Base-by-base conservation (phyloP, 768 basidiomycete species). In the Russula brevipes region DNA sequence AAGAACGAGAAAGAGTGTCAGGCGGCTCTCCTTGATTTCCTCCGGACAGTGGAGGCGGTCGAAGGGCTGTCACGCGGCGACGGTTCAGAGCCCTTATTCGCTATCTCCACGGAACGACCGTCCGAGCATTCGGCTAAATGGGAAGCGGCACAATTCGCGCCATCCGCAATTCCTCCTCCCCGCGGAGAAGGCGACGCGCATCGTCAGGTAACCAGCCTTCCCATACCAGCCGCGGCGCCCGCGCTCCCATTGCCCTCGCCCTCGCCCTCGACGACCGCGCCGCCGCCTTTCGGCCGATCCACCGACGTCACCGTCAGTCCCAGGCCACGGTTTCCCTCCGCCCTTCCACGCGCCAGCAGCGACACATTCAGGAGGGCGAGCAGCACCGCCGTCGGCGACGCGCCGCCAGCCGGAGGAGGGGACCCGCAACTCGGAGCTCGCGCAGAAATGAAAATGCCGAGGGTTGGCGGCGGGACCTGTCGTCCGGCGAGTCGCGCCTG, bases 401-500 rank as follows among this genome's bases (percentile, higher is more conserved):
- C 31, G n/a, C 44, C 39, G 3, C 45, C 39, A 11, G 16, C 39
- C 1, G 49, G 47, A 33, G 46, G 36, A 54, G 17, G 59, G 58
- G 16, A 71, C 69, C 70, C 67, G 59, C 53, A 62, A 54, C 41
- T 68, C 55, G 51, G 49, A n/a, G 66, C 63, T 19, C 55, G 61
- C n/a, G 62, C 66, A 14, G 57, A 66, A 49, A 65, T 31, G 60
- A 56, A 58, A 17, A 14, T 36, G 35, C 35, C 12, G 8, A 39
- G 38, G 38, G 8, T 31, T 45, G 41, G 24, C 24, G 24, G 24
- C 47, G 10, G 24, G 54, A 50, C 33, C 24, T 51, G 36, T 16
- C 41, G 36, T 16, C 41, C 3, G 46, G 17, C 11, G 46, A 11
- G n/a, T 39, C 59, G 24, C 67, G 58, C 14, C 58, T 70, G 33